A percentile compares a stretch with the other conserved stretches of the same genome.
These are phyloP conservation scores for Diaporthe citriasiana DNA, from an alignment of 2,329 filamentous ascomycete species.

Conservation along the genomic window DNA sequence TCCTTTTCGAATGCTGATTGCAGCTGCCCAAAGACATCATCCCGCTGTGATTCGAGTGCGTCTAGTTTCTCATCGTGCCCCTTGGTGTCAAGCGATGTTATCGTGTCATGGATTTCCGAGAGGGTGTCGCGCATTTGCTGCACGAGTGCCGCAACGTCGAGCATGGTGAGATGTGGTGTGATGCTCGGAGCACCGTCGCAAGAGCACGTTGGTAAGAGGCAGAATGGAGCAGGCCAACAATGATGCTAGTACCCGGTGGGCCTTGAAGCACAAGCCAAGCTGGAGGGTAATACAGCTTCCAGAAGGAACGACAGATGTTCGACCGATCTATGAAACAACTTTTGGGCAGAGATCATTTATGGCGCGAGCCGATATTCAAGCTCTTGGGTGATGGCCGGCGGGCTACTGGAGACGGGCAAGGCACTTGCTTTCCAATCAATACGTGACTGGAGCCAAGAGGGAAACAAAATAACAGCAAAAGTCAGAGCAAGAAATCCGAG, in stretches of 20 bases:
- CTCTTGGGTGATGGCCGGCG: slow-evolving; percentile 12
- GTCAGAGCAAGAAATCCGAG: slow-evolving; percentile 15
- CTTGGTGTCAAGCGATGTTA: slow-evolving; percentile 52
- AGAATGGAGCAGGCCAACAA: background rate
- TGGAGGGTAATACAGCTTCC: background rate
- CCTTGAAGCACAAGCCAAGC: background rate
- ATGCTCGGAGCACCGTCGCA: slow-evolving; percentile 10
- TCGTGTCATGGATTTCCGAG: slow-evolving; percentile 55
- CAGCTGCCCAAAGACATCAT: slow-evolving; percentile 52
- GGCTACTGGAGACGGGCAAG: slow-evolving; percentile 4
- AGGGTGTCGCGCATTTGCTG: slow-evolving; percentile 60
- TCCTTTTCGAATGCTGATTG: slow-evolving; percentile 51
- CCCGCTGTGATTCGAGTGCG: slow-evolving; percentile 56
- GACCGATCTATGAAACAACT: background rate
- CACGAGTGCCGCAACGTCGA: slow-evolving; percentile 56
- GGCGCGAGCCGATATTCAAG: slow-evolving; percentile 6
- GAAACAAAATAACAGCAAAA: background rate
- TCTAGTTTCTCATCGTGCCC: slow-evolving; percentile 55
- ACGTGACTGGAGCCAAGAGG: slow-evolving; percentile 6
- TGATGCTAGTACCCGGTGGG: background rate
- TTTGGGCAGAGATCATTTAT: background rate
- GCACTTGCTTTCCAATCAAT: slow-evolving; percentile 25
- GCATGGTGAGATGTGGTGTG: slow-evolving; percentile 42
- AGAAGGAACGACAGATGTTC: background rate
- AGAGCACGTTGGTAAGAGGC: slow-evolving; percentile 12